Evolutionary conservation across 306 rosid species (phyloP).

Genomic region (Acacia acuminata): DNA sequence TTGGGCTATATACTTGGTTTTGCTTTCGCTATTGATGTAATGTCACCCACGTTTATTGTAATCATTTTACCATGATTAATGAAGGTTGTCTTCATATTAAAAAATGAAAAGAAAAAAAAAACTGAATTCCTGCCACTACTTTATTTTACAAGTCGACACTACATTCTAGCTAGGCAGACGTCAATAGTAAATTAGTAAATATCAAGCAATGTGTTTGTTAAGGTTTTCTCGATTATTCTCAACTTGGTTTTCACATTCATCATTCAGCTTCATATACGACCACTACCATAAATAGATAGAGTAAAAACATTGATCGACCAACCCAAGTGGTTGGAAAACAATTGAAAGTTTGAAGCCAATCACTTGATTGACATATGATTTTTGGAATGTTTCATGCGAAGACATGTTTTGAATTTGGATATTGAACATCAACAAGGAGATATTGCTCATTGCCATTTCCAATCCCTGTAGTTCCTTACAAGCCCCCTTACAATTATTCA

Average conservation of each 20-base stretch:
- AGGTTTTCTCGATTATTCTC: not conserved
- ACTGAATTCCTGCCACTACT: constrained; percentile 35
- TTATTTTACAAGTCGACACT: constrained; percentile 31
- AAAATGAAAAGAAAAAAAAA: not conserved
- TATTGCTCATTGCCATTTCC: not conserved
- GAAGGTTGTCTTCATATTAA: too few species aligned
- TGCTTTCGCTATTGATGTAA: too few species aligned
- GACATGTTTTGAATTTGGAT: not conserved
- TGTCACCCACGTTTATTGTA: too few species aligned
- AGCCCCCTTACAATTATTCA: not conserved
- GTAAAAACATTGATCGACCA: constrained; percentile 8
- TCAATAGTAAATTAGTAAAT: not conserved
- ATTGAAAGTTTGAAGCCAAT: not conserved
- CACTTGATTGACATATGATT: not conserved
- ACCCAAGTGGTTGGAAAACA: not conserved
- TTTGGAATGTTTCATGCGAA: not conserved
- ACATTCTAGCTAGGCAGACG: not conserved
- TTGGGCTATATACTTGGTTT: too few species aligned
- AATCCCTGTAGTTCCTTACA: not conserved
- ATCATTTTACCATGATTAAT: too few species aligned
- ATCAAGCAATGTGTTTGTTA: not conserved
- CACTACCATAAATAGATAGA: constrained; percentile 43
- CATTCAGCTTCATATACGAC: constrained; percentile 67
- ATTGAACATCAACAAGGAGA: not conserved
- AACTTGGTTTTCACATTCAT: not conserved